Base-by-base conservation (phyloP, 2,329 filamentous ascomycete species). In the Pseudomassariella vexata region DNA sequence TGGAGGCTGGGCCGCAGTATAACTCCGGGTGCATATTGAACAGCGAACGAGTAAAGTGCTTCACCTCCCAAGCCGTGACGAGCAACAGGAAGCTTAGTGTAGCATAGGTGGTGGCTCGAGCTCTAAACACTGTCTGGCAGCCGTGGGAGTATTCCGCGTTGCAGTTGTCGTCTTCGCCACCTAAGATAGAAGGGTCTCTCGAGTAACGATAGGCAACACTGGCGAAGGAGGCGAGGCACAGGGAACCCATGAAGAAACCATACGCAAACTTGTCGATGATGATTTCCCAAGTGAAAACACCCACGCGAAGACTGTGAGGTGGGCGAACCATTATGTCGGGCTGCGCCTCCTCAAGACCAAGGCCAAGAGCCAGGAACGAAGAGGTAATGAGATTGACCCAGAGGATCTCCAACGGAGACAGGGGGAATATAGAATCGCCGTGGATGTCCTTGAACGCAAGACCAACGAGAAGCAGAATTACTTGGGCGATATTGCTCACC, bases 361-460 rank as follows among this genome's bases (percentile, higher is more conserved):
- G 68, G 32, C 82, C 82, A 45, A 86, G 76, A 24, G 82, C 82
- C 1, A 83, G 68, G 44, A 84, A 73, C 6, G 76, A 82, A 2
- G 78, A 83, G 2, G 82, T 86, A 32, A 85, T 72, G 48, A 86
- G 75, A 51, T 85, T 86, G 40, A 82, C 79, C 82, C 82, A 86
- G 19, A 86, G 70, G 47, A 85, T 84, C 49, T 86, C 80, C 4
- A 86, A 69, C 0, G 82, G 81, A 1, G 79, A 79, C 10, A 86
- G 65, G 0, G 81, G 82, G 49, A 85, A 85, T 10, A 85, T 75
- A 1, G 79, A 81, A 11, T 75, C 58, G 9, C 63, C 61, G 2
- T 64, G 52, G 0, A 41, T 43, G 46, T 85, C 82, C 53, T 80
- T 79, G 62, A 85, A 85, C 1, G 70, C 70, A 5, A 86, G 70